These are phyloP conservation scores for Phaeosphaeria sp. DNA, from an alignment of 2,329 filamentous ascomycete species.

Conservation along the genomic window DNA sequence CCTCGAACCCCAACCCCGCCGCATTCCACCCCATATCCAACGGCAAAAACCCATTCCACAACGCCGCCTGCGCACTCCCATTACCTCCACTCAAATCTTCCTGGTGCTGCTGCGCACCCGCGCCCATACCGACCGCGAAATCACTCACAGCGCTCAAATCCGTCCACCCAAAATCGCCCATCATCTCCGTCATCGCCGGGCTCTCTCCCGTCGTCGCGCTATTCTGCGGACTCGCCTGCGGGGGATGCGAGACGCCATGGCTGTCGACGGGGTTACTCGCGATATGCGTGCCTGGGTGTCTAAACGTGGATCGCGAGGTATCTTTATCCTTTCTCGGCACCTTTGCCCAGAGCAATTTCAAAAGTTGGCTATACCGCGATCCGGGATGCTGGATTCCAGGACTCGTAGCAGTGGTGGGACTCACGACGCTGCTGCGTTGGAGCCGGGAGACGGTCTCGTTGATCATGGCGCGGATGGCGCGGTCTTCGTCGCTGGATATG, in stretches of 20 bases:
- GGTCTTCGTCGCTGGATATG: conserved; percentile 56
- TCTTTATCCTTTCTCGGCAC: conserved; percentile 46
- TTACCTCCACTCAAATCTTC: background rate
- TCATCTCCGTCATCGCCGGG: conserved; percentile 53
- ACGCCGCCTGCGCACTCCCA: conserved; percentile 28
- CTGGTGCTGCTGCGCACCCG: conserved; percentile 15
- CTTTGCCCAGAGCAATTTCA: conserved; percentile 58
- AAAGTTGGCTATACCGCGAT: conserved; percentile 54
- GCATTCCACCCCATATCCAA: conserved; percentile 47
- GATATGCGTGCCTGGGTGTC: conserved; percentile 41
- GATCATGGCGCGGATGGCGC: conserved; percentile 55
- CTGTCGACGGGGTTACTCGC: conserved; percentile 35
- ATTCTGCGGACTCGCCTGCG: conserved; percentile 42
- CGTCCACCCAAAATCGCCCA: conserved; percentile 60
- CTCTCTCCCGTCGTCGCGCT: conserved; percentile 47
- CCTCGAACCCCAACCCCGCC: conserved; percentile 40
- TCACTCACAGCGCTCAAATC: conserved; percentile 57
- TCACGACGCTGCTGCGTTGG: conserved; percentile 51
- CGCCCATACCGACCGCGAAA: conserved; percentile 54
- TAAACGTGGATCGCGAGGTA: conserved; percentile 27
- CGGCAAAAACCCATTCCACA: conserved; percentile 47
- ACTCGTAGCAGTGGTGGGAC: conserved; percentile 1
- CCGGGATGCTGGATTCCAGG: conserved; percentile 54
- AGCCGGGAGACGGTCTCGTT: conserved; percentile 54
- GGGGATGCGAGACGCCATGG: conserved; percentile 30